phyloP scores from a whole-genome alignment of 2,329 filamentous ascomycete genomes.

The Fusarium austroafricanum region DNA sequence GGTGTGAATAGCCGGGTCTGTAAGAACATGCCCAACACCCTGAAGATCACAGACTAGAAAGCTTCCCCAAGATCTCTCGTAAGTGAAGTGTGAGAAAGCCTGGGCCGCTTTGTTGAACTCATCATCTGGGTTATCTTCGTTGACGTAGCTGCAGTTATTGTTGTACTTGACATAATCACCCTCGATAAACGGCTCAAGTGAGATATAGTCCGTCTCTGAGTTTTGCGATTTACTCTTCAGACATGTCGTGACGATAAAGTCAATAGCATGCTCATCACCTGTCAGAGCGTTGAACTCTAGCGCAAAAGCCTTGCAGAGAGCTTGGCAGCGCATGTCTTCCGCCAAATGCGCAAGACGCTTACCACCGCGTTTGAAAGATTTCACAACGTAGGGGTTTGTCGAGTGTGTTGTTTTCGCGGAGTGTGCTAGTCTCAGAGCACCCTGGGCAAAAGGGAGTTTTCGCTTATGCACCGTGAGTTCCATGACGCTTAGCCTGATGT shows the following conservation, averaged over 20 bases:
- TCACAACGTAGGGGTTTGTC: conserved; percentile 50
- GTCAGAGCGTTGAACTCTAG: conserved; percentile 54
- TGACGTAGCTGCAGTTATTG: conserved; percentile 49
- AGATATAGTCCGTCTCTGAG: conserved; percentile 39
- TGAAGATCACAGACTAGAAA: conserved; percentile 54
- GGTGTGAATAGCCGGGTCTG: conserved; percentile 55
- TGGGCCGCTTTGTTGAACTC: conserved; percentile 50
- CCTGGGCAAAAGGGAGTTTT: conserved; percentile 45
- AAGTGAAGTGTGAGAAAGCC: conserved; percentile 57
- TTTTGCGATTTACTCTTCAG: conserved; percentile 37
- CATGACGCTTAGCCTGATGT: conserved; percentile 49
- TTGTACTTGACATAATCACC: conserved; percentile 56
- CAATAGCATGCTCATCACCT: conserved; percentile 45
- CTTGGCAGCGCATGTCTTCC: conserved; percentile 55
- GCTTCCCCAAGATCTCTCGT: conserved; percentile 53
- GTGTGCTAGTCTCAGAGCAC: conserved; percentile 49
- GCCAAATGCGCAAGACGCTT: conserved; percentile 46
- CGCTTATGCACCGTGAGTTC: conserved; percentile 51
- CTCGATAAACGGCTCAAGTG: conserved; percentile 52
- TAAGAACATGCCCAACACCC: conserved; percentile 51
- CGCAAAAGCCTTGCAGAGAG: conserved; percentile 55
- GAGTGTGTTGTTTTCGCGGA: conserved; percentile 48
- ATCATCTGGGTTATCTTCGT: conserved; percentile 39
- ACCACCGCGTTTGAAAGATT: conserved; percentile 46
- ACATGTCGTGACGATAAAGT: conserved; percentile 48